phyloP scores from a whole-genome alignment of 1,284 basidiomycete species.

The Sporisorium sorghi region DNA sequence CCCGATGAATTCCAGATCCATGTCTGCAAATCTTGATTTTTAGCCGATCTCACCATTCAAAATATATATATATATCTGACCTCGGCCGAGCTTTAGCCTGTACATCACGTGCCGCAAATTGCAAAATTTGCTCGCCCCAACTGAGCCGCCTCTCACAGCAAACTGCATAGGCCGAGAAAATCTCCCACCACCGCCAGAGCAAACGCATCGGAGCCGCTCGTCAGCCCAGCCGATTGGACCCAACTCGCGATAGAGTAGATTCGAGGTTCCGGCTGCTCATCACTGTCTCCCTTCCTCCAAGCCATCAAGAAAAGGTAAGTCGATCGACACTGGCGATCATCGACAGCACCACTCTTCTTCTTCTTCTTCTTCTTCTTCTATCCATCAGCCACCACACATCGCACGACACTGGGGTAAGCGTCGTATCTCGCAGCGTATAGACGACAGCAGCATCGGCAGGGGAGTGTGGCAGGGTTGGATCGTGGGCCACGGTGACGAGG shows the following conservation, averaged over 20 bases:
- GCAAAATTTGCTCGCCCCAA: background rate
- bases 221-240: constrained; percentile 11
- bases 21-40: too few relatives aligned
- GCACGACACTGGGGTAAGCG: constrained; percentile 14
- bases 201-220: constrained; percentile 3
- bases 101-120: background rate
- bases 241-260: constrained; percentile 15
- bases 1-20: too few relatives aligned
- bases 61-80: background rate
- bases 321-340: constrained; percentile 13
- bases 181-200: background rate
- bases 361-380: constrained; percentile 9
- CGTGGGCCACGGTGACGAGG: background rate
- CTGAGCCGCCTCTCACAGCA: background rate
- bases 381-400: constrained; percentile 7
- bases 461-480: background rate
- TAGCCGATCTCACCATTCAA: too few relatives aligned
- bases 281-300: constrained; percentile 41
- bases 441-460: background rate
- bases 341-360: constrained; percentile 10
- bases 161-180: constrained; percentile 2
- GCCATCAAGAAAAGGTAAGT: constrained; percentile 60
- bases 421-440: constrained; percentile 6
- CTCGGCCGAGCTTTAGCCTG: background rate
- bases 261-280: constrained; percentile 27